These are phyloP conservation scores for Parmales sp. DNA, from an alignment of 108 stramenopile species.

Conservation along the genomic window DNA sequence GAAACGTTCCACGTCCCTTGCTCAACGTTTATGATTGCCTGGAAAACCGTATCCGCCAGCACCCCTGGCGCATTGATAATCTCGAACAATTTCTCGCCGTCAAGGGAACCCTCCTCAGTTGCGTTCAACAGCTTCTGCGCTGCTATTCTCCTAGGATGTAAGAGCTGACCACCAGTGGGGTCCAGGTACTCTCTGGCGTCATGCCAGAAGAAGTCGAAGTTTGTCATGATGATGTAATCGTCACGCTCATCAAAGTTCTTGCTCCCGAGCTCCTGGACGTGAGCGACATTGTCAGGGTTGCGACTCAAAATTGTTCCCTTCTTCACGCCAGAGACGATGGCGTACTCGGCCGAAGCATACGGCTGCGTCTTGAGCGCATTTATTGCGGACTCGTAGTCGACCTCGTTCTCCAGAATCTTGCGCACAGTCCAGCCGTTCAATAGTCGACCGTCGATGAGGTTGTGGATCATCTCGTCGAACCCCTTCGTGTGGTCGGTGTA, in stretches of 20 bases:
- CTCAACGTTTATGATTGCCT: constrained; percentile 8
- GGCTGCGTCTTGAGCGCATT: background rate
- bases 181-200: constrained; percentile 1
- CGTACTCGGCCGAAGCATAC: background rate
- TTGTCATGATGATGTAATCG: constrained; percentile 8
- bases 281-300: constrained; percentile 13
- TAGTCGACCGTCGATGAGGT: background rate
- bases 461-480: constrained; percentile 3
- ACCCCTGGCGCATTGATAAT: background rate
- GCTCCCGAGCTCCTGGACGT: background rate
- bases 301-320: background rate
- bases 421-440: background rate
- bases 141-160: background rate
- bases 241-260: background rate
- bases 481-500: background rate
- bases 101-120: background rate
- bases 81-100: background rate
- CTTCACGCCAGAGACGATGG: background rate
- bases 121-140: background rate
- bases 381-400: background rate
- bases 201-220: constrained; percentile 8
- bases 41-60: background rate
- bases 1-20: no score
- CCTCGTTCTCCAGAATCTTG: background rate
- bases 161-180: constrained; percentile 2